Percentiles rank a stretch among this genome's conserved stretches.
Conservation (phyloP, 768 basidiomycete genomes). For the Agrocybe pediades region DNA sequence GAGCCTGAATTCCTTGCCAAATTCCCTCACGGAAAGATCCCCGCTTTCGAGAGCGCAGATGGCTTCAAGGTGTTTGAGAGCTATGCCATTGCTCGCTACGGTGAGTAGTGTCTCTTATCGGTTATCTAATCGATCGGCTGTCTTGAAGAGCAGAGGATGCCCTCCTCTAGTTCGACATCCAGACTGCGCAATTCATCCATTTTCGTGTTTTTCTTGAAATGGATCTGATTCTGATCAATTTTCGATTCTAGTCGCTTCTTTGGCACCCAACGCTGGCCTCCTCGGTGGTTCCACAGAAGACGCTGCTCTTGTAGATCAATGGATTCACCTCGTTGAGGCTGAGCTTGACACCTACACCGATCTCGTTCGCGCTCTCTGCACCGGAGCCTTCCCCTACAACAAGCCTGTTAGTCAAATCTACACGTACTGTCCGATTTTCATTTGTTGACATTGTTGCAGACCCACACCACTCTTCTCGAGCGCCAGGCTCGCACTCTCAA, state of each 20-base stretch:
- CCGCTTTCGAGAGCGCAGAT: constrained; percentile 74
- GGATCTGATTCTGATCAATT: constrained; percentile 28
- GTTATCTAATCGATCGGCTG: constrained; percentile 34
- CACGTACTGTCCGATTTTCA: neutral
- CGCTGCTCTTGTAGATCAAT: constrained; percentile 81
- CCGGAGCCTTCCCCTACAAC: constrained; percentile 67
- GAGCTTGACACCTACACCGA: constrained; percentile 51
- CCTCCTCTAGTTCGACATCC: constrained; percentile 24
- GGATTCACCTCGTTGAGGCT: constrained; percentile 72
- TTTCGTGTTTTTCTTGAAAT: neutral
- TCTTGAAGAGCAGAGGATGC: constrained; percentile 29
- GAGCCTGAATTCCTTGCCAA: constrained; percentile 70
- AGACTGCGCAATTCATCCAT: neutral
- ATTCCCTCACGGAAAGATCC: constrained; percentile 84
- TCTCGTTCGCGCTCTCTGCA: constrained; percentile 44
- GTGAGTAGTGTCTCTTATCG: constrained; percentile 63
- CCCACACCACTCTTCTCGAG: constrained; percentile 57
- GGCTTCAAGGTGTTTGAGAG: constrained; percentile 83
- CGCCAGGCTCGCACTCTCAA: constrained; percentile 57
- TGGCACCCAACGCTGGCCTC: constrained; percentile 78
- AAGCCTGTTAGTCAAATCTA: constrained; percentile 67
- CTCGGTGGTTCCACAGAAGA: constrained; percentile 68
- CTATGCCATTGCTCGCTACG: constrained; percentile 79
- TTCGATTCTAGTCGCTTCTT: constrained; percentile 60
- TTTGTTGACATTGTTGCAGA: constrained; percentile 34